A percentile compares a stretch with the other conserved stretches of the same genome.
phyloP scores from a whole-genome alignment of 2,329 filamentous ascomycete genomes.

The Monosporascus sp. region DNA sequence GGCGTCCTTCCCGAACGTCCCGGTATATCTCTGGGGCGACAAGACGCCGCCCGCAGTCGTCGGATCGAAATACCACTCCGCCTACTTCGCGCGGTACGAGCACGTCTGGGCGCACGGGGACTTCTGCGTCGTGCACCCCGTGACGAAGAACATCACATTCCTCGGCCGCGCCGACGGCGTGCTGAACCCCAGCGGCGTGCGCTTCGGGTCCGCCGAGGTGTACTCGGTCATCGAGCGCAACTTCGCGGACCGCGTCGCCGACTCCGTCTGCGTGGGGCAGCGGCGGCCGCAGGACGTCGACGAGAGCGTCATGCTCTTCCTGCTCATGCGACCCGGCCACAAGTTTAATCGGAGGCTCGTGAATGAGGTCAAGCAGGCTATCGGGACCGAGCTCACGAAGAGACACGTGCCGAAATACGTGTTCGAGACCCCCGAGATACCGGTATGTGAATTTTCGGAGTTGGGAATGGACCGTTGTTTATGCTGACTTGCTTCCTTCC shows the following conservation, averaged over 20 bases:
- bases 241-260: slow-evolving; percentile 58
- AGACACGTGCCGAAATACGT: slow-evolving; percentile 74
- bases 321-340: slow-evolving; percentile 51
- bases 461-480: too few relatives aligned
- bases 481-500: slow-evolving; percentile 9
- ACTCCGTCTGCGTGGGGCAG: slow-evolving; percentile 78
- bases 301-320: slow-evolving; percentile 50
- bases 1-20: slow-evolving; percentile 68
- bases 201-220: slow-evolving; percentile 76
- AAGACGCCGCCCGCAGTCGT: slow-evolving; percentile 31
- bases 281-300: slow-evolving; percentile 52
- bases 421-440: slow-evolving; percentile 76
- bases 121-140: slow-evolving; percentile 66
- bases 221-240: slow-evolving; percentile 66
- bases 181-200: slow-evolving; percentile 70
- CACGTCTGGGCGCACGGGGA: slow-evolving; percentile 80
- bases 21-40: slow-evolving; percentile 61
- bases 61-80: slow-evolving; percentile 51
- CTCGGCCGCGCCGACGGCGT: slow-evolving; percentile 73
- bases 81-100: slow-evolving; percentile 58
- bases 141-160: slow-evolving; percentile 59
- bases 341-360: slow-evolving; percentile 51
- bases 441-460: slow-evolving; percentile 46
- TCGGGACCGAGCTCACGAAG: slow-evolving; percentile 61
- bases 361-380: slow-evolving; percentile 54